These are phyloP conservation scores for Diaporthe longicolla DNA, from an alignment of 2,329 filamentous ascomycete species.

Conservation along the genomic window DNA sequence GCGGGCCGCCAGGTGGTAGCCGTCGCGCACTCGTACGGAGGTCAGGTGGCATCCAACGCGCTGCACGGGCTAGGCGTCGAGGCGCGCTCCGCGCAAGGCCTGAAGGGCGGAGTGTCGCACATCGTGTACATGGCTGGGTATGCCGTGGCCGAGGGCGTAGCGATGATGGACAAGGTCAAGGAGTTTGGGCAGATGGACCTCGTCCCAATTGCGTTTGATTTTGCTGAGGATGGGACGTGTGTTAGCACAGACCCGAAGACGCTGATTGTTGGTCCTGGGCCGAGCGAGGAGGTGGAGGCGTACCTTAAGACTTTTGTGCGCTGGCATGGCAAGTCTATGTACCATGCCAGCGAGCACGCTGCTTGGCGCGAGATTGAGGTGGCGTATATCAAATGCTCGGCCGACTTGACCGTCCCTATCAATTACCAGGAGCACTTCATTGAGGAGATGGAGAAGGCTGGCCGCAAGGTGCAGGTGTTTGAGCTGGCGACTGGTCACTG, in stretches of 20 bases:
- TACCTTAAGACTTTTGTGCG: not conserved
- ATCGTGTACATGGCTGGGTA: slow-evolving; percentile 9
- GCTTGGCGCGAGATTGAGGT: slow-evolving; percentile 9
- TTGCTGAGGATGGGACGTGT: not conserved
- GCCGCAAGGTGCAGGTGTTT: slow-evolving; percentile 3
- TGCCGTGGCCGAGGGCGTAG: not conserved
- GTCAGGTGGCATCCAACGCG: slow-evolving; percentile 15
- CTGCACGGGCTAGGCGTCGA: slow-evolving; percentile 1
- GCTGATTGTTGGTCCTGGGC: not conserved
- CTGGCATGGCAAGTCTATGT: slow-evolving; percentile 20
- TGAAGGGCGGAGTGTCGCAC: slow-evolving; percentile 8
- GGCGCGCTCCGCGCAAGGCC: not conserved
- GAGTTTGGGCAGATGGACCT: slow-evolving; percentile 15
- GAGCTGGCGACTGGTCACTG: slow-evolving; percentile 12
- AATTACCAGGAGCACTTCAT: not conserved
- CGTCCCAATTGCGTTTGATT: not conserved
- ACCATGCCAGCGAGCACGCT: not conserved
- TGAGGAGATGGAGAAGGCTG: not conserved
- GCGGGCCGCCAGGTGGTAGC: not conserved
- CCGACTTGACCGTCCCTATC: not conserved
- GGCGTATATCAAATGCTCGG: not conserved
- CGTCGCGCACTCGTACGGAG: slow-evolving; percentile 24
- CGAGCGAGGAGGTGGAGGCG: not conserved
- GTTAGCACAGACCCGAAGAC: not conserved
- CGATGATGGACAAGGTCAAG: not conserved